These are phyloP conservation scores for Phytophthora pluvialis DNA, from an alignment of 352 stramenopile species.

Conservation along the genomic window DNA sequence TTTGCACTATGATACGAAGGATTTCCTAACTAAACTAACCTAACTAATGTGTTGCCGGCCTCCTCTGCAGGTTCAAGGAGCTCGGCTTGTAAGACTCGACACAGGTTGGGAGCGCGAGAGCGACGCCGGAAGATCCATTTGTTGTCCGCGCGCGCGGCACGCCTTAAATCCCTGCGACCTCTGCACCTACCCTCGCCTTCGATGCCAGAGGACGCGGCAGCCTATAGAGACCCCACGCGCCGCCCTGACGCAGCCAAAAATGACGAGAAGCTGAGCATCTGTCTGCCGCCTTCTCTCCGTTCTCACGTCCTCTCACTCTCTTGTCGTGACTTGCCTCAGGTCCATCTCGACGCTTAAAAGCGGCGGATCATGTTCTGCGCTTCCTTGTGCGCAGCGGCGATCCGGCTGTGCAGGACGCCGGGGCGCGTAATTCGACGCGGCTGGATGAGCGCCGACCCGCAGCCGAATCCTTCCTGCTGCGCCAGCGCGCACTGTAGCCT, in stretches of 20 bases:
- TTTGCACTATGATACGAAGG: slow-evolving; percentile 28
- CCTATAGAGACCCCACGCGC: slow-evolving; percentile 15
- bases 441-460: slow-evolving; percentile 18
- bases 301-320: slow-evolving; percentile 6
- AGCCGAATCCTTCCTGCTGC: slow-evolving; percentile 21
- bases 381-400: slow-evolving; percentile 38
- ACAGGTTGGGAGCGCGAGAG: background rate
- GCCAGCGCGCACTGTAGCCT: slow-evolving; percentile 22
- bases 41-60: slow-evolving; percentile 17
- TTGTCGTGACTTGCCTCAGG: slow-evolving; percentile 1
- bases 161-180: slow-evolving; percentile 10
- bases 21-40: slow-evolving; percentile 24
- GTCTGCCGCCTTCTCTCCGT: slow-evolving; percentile 12
- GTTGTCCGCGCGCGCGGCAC: background rate
- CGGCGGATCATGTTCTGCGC: slow-evolving; percentile 35
- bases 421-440: slow-evolving; percentile 4
- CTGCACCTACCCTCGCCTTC: slow-evolving; percentile 10
- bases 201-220: slow-evolving; percentile 9
- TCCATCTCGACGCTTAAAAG: slow-evolving; percentile 25
- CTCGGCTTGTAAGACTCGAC: slow-evolving; percentile 47
- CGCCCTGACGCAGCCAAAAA: slow-evolving; percentile 22
- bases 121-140: slow-evolving; percentile 18
- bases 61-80: slow-evolving; percentile 52
- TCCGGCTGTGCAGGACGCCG: slow-evolving; percentile 31
- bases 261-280: slow-evolving; percentile 21